Conservation (phyloP, 345 rosid species). For the Syzygium aqueum region DNA sequence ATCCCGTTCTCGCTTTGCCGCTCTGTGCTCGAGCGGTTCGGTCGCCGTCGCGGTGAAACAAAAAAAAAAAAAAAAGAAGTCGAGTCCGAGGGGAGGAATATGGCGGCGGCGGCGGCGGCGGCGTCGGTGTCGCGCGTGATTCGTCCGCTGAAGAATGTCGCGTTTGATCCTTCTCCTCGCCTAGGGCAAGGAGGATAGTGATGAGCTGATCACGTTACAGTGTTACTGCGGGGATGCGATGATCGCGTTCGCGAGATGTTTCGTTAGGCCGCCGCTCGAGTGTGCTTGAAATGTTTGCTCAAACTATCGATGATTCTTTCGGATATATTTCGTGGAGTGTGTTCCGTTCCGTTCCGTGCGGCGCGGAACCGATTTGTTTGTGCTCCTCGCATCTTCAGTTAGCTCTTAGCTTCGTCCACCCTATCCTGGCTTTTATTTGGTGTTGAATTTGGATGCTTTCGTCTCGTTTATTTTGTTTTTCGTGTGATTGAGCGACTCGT, state of each 20-base stretch:
- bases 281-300: neutral
- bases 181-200: neutral
- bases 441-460: neutral
- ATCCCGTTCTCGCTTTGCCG: neutral
- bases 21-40: neutral
- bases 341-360: neutral
- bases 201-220: neutral
- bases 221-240: neutral
- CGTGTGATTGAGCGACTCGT: neutral
- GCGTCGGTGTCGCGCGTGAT: neutral
- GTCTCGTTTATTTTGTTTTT: too few relatives aligned
- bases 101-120: neutral
- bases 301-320: neutral
- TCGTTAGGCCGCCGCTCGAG: neutral
- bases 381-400: neutral
- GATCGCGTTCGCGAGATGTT: neutral
- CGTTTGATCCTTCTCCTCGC: neutral
- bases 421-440: neutral
- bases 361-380: neutral
- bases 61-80: neutral
- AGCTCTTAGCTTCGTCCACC: neutral
- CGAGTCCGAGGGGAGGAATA: neutral
- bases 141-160: neutral
- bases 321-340: neutral
- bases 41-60: neutral